These are phyloP conservation scores for Aureobasidium zeae DNA, from an alignment of 2,329 filamentous ascomycete genomes.

Conservation along the genomic window DNA sequence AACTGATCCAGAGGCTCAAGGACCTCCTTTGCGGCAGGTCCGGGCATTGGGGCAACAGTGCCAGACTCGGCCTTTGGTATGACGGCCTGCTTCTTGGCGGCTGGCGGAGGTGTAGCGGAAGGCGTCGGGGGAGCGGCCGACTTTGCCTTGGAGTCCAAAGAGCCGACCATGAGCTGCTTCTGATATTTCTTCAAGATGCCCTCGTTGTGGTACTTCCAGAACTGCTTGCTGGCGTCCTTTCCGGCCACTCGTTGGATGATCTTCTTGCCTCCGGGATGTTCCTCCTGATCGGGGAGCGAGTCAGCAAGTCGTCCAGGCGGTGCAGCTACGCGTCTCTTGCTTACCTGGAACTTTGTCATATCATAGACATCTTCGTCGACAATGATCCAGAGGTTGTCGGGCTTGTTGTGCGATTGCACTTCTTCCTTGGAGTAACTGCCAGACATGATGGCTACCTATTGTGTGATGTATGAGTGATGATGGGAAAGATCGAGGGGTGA, in stretches of 20 bases:
- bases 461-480: constrained; percentile 1
- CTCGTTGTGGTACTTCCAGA: constrained; percentile 69
- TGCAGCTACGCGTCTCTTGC: background rate
- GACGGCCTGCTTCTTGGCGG: constrained; percentile 39
- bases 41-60: constrained; percentile 33
- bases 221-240: constrained; percentile 60
- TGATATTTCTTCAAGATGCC: constrained; percentile 74
- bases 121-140: constrained; percentile 42
- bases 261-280: constrained; percentile 51
- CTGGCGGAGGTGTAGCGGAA: constrained; percentile 38
- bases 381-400: constrained; percentile 76
- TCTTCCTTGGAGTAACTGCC: constrained; percentile 76
- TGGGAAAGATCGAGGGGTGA: background rate
- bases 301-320: background rate
- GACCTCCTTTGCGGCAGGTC: constrained; percentile 42
- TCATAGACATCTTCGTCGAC: constrained; percentile 96
- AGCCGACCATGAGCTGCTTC: constrained; percentile 70
- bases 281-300: constrained; percentile 26
- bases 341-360: constrained; percentile 54
- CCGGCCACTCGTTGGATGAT: constrained; percentile 57
- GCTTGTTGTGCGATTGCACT: constrained; percentile 85
- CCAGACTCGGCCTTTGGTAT: constrained; percentile 54
- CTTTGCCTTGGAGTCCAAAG: constrained; percentile 75
- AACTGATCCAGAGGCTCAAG: constrained; percentile 72
- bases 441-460: constrained; percentile 64